Evolutionary conservation across 768 basidiomycete genomes (phyloP).

Genomic region (Termitomyces sp.): DNA sequence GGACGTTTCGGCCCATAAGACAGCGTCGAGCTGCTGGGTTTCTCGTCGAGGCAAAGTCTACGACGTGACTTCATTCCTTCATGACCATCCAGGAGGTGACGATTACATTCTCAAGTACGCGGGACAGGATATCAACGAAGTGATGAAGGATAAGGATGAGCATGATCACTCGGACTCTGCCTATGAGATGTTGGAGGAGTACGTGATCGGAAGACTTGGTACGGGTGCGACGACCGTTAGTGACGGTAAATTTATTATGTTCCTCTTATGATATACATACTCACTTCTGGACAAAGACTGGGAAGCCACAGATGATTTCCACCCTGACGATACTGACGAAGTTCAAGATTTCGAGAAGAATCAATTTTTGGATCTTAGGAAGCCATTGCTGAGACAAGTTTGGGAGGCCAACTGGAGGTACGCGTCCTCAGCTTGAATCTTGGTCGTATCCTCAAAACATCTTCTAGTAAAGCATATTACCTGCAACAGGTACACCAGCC

Average conservation of each 20-base stretch:
- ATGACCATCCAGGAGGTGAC: slow-evolving; percentile 94
- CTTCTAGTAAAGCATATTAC: slow-evolving; percentile 87
- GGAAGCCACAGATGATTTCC: slow-evolving; percentile 86
- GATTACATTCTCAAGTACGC: slow-evolving; percentile 82
- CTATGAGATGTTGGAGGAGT: slow-evolving; percentile 89
- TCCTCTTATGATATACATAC: not conserved
- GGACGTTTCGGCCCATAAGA: slow-evolving; percentile 67
- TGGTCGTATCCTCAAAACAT: slow-evolving; percentile 1
- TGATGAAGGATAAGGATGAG: slow-evolving; percentile 77
- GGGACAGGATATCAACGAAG: slow-evolving; percentile 74
- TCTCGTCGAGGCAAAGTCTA: slow-evolving; percentile 81
- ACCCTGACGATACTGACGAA: slow-evolving; percentile 86
- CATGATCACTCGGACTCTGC: slow-evolving; percentile 92
- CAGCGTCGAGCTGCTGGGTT: slow-evolving; percentile 73
- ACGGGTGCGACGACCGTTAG: slow-evolving; percentile 68
- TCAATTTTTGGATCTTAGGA: slow-evolving; percentile 86
- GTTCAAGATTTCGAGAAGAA: slow-evolving; percentile 82
- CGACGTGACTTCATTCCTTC: slow-evolving; percentile 79
- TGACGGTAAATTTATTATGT: slow-evolving; percentile 54
- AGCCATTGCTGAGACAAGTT: slow-evolving; percentile 82
- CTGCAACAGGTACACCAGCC: slow-evolving; percentile 97
- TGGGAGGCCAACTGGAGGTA: slow-evolving; percentile 85
- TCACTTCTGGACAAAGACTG: slow-evolving; percentile 53
- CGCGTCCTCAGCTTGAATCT: slow-evolving; percentile 15
- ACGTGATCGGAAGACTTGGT: slow-evolving; percentile 79